phyloP scores from a whole-genome alignment of 768 basidiomycete species.

The Naganishia friedmannii region DNA sequence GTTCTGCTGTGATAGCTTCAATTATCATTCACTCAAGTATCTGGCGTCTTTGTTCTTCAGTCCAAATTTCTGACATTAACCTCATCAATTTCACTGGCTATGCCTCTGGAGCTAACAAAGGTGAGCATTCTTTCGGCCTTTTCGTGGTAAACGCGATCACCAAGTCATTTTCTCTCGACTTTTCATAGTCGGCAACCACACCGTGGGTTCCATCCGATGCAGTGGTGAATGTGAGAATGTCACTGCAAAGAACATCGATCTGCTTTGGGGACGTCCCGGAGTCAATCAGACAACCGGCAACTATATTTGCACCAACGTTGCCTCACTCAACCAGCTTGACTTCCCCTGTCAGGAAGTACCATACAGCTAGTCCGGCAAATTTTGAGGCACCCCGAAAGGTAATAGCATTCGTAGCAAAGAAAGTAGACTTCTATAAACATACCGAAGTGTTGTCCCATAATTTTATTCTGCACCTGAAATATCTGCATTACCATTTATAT shows the following conservation, averaged over 20 bases:
- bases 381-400: background rate
- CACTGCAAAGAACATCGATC: conserved; percentile 51
- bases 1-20: conserved; percentile 5
- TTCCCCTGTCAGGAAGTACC: conserved; percentile 27
- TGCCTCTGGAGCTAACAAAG: conserved; percentile 53
- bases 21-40: background rate
- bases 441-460: too few species aligned
- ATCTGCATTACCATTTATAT: too few species aligned
- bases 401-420: background rate
- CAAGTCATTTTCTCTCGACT: background rate
- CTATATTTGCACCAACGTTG: conserved; percentile 54
- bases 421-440: too few species aligned
- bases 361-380: conserved; percentile 8
- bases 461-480: too few species aligned
- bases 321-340: conserved; percentile 13
- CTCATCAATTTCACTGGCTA: conserved; percentile 62
- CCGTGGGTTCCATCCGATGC: conserved; percentile 61
- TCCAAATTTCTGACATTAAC: conserved; percentile 60
- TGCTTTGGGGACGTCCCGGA: conserved; percentile 27
- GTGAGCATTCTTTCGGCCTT: background rate
- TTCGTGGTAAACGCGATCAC: background rate
- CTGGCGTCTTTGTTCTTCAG: conserved; percentile 16
- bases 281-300: conserved; percentile 55
- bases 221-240: conserved; percentile 55
- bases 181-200: conserved; percentile 44